Conservation (phyloP, 1,284 basidiomycete species). For the Stygiomarasmius scandens region DNA sequence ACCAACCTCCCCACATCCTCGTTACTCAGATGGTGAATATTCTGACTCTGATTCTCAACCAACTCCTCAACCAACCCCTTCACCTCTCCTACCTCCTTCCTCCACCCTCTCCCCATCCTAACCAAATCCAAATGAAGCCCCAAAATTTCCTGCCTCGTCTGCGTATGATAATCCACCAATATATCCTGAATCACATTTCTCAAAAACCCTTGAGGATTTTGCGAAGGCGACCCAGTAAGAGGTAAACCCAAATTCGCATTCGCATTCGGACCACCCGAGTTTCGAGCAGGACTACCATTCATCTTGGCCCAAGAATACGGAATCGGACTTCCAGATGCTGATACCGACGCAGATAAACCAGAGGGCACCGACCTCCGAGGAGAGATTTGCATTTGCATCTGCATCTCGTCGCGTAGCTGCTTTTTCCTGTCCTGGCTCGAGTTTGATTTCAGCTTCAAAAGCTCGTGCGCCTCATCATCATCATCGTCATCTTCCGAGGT, state of each 20-base stretch:
- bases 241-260: no score
- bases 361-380: constrained; percentile 47
- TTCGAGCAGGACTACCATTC: no score
- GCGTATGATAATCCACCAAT: constrained; percentile 70
- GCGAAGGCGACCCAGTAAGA: no score
- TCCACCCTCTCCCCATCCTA: constrained; percentile 64
- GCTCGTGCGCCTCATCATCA: no score
- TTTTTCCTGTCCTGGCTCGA: neutral
- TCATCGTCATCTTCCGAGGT: constrained; percentile 13
- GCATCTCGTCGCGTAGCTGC: constrained; percentile 16
- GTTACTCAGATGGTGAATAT: constrained; percentile 41
- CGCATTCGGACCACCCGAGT: no score
- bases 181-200: constrained; percentile 66
- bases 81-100: constrained; percentile 59
- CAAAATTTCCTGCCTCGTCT: constrained; percentile 67
- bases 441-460: no score
- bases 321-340: neutral
- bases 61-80: constrained; percentile 61
- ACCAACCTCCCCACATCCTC: constrained; percentile 61
- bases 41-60: no score
- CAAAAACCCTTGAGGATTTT: constrained; percentile 56
- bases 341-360: constrained; percentile 16
- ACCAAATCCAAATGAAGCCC: constrained; percentile 73
- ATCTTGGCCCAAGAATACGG: neutral
- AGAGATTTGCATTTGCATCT: constrained; percentile 60